Evolutionary conservation across 2,329 filamentous ascomycete genomes (phyloP).

Genomic region (Rhexocercosporidium sp.): DNA sequence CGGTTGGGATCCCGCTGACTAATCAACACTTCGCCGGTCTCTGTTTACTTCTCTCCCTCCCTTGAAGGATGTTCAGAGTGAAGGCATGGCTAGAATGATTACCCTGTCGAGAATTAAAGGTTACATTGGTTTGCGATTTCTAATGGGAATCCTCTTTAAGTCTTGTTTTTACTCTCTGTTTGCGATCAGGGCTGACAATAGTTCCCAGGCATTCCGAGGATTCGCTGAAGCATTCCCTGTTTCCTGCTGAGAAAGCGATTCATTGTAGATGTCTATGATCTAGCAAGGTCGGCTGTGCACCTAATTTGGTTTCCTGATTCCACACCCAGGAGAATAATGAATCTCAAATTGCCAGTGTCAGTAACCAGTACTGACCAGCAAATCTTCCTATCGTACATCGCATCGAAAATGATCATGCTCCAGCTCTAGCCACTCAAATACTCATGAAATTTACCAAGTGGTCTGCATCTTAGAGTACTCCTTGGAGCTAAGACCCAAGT

Average conservation of each 20-base stretch:
- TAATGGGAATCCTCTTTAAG: too few relatives aligned
- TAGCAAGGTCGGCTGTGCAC: not conserved
- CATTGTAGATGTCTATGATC: not conserved
- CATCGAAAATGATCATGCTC: not conserved
- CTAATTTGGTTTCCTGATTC: not conserved
- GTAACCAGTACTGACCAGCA: not conserved
- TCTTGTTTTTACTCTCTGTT: too few relatives aligned
- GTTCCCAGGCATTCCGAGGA: too few relatives aligned
- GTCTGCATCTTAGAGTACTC: conserved; percentile 69
- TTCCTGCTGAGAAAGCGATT: too few relatives aligned
- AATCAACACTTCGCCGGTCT: too few relatives aligned
- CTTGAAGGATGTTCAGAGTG: too few relatives aligned
- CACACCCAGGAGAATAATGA: not conserved
- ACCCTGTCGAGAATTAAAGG: too few relatives aligned
- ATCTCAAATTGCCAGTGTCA: not conserved
- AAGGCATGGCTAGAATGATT: too few relatives aligned
- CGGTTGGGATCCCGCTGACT: too few relatives aligned
- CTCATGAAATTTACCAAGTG: conserved; percentile 54
- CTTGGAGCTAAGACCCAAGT: conserved; percentile 61
- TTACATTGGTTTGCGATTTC: too few relatives aligned
- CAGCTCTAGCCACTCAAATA: not conserved
- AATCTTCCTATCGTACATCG: not conserved
- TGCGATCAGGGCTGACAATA: too few relatives aligned
- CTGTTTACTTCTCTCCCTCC: too few relatives aligned
- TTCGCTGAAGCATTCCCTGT: not conserved